A percentile compares a stretch with the other conserved stretches of the same genome.
phyloP scores from a whole-genome alignment of 305 asterid species.

The Fraxinus angustifolia region DNA sequence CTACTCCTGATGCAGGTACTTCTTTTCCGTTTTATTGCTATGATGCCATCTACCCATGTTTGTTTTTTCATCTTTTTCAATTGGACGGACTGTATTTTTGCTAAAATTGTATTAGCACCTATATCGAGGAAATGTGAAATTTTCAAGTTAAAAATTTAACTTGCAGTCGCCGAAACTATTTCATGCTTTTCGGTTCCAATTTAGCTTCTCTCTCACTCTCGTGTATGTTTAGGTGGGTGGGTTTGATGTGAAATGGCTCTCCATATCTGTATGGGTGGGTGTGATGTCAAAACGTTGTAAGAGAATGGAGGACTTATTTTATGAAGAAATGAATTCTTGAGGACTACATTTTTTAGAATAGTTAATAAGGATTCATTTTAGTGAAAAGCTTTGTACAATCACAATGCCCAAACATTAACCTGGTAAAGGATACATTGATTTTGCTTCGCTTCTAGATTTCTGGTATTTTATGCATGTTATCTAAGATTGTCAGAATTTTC shows the following conservation, averaged over 20 bases:
- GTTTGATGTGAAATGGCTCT: neutral
- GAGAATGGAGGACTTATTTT: neutral
- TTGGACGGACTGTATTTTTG: neutral
- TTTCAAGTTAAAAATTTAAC: conserved; percentile 3
- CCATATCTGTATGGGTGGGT: neutral
- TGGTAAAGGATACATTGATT: neutral
- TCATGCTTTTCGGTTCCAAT: neutral
- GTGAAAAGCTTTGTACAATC: neutral
- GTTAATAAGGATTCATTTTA: neutral
- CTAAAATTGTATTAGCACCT: neutral
- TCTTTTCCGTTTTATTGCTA: neutral
- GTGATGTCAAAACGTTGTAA: conserved; percentile 9
- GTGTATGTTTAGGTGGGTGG: neutral
- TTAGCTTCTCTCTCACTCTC: neutral
- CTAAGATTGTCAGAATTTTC: neutral
- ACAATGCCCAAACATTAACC: conserved; percentile 2
- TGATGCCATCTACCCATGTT: neutral
- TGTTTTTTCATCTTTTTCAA: neutral
- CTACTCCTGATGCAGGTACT: conserved; percentile 82
- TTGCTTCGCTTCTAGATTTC: neutral
- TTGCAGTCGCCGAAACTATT: neutral
- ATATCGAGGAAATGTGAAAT: neutral
- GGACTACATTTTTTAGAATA: neutral
- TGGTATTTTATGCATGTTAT: neutral
- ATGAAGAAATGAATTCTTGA: neutral